A percentile compares a stretch with the other conserved stretches of the same genome.
Evolutionary conservation across 164 flowering plant genomes (phyloP).

Genomic region (Taxillus chinensis): DNA sequence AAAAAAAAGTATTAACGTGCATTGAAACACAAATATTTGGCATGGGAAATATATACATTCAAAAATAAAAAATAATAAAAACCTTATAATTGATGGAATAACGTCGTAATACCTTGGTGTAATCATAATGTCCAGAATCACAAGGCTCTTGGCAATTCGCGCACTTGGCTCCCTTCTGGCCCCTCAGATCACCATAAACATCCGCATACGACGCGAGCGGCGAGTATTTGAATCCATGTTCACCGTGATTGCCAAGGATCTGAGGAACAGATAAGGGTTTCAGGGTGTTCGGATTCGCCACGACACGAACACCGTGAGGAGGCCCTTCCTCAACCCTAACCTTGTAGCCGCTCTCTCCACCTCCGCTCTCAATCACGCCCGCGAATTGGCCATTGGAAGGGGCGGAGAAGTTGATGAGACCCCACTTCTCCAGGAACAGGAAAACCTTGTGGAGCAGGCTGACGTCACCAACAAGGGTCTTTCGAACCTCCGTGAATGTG

Average conservation of each 20-base stretch:
- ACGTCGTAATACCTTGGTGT: constrained; percentile 37
- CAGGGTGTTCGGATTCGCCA: constrained; percentile 44
- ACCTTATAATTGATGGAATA: too few species aligned
- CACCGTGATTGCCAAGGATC: constrained; percentile 10
- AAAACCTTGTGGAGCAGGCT: constrained; percentile 56
- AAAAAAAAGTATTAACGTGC: too few species aligned
- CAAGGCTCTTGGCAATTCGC: constrained; percentile 50
- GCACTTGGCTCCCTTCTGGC: constrained; percentile 34
- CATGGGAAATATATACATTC: too few species aligned
- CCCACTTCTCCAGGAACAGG: constrained; percentile 68
- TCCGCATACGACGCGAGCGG: constrained; percentile 71
- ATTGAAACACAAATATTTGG: too few species aligned
- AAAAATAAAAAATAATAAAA: too few species aligned
- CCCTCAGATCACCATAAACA: constrained; percentile 35
- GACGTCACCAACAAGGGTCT: constrained; percentile 77
- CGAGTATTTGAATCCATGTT: constrained; percentile 31
- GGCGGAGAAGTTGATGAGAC: constrained; percentile 63
- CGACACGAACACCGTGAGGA: constrained; percentile 71
- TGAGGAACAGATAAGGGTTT: constrained; percentile 23
- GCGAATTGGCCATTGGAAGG: constrained; percentile 6
- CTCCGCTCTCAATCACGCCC: constrained; percentile 12
- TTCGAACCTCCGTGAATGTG: constrained; percentile 71
- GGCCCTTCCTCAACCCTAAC: constrained; percentile 68
- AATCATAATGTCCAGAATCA: constrained; percentile 32
- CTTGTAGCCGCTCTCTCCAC: constrained; percentile 13